Conservation (phyloP, 805 yeast species). For the Vanderwaltozyma tropicalis region DNA sequence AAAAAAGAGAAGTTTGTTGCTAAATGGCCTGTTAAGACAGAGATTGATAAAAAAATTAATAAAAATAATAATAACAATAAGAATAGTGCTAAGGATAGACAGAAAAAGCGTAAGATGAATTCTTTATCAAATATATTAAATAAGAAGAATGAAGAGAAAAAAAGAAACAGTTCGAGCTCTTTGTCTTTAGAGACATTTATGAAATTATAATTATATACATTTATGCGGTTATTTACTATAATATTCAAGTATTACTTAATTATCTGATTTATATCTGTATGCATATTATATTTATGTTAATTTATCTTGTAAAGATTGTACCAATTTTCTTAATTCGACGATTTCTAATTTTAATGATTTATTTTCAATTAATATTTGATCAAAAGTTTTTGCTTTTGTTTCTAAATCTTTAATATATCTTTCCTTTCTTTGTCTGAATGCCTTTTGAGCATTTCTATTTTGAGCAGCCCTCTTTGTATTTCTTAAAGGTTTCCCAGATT, state of each 20-base stretch:
- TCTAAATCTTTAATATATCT: conserved; percentile 73
- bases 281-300: background rate
- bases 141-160: conserved; percentile 33
- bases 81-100: conserved; percentile 29
- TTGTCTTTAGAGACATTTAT: conserved; percentile 43
- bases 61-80: conserved; percentile 10
- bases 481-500: conserved; percentile 19
- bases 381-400: conserved; percentile 51
- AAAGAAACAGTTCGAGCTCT: conserved; percentile 25
- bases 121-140: conserved; percentile 34
- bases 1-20: conserved; percentile 13
- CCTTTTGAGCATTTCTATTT: conserved; percentile 84
- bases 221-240: background rate
- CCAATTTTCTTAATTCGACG: conserved; percentile 2
- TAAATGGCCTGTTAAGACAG: conserved; percentile 14
- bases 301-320: conserved; percentile 1
- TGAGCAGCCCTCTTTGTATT: conserved; percentile 82
- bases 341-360: conserved; percentile 42
- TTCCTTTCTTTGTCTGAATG: conserved; percentile 79
- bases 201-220: conserved; percentile 16
- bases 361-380: conserved; percentile 51
- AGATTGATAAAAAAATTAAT: conserved; percentile 1
- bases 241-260: background rate
- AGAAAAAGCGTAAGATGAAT: conserved; percentile 39
- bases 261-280: background rate